phyloP scores from a whole-genome alignment of 148 eudicot genomes.

The Rhododendron ovatum region DNA sequence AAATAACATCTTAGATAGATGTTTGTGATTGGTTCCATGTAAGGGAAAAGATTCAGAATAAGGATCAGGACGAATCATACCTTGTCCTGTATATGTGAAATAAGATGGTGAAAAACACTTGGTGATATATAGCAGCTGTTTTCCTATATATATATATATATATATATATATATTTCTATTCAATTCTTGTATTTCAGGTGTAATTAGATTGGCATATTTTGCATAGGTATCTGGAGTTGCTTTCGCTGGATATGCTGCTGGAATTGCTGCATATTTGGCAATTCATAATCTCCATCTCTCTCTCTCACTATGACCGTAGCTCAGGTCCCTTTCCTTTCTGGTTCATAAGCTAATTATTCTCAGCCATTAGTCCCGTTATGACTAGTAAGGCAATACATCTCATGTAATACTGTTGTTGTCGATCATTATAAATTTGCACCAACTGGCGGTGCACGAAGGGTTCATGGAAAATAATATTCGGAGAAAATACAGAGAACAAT shows the following conservation, averaged over 20 bases:
- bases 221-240: conserved; percentile 85
- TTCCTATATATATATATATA: too few relatives aligned
- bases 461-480: neutral
- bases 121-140: neutral
- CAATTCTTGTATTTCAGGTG: neutral
- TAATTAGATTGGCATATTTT: neutral
- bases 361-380: neutral
- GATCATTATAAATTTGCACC: neutral
- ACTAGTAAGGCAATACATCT: neutral
- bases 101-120: neutral
- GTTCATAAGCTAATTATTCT: conserved; percentile 26
- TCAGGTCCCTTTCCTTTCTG: conserved; percentile 65
- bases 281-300: conserved; percentile 55
- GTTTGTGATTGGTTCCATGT: neutral
- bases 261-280: conserved; percentile 68
- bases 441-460: neutral
- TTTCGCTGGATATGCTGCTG: conserved; percentile 91
- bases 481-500: neutral
- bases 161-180: neutral
- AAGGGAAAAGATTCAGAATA: neutral
- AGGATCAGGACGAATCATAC: neutral
- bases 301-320: conserved; percentile 65
- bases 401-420: neutral
- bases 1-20: neutral
- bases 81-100: neutral